These are phyloP conservation scores for Suillus plorans DNA, from an alignment of 768 basidiomycete genomes.

Conservation along the genomic window DNA sequence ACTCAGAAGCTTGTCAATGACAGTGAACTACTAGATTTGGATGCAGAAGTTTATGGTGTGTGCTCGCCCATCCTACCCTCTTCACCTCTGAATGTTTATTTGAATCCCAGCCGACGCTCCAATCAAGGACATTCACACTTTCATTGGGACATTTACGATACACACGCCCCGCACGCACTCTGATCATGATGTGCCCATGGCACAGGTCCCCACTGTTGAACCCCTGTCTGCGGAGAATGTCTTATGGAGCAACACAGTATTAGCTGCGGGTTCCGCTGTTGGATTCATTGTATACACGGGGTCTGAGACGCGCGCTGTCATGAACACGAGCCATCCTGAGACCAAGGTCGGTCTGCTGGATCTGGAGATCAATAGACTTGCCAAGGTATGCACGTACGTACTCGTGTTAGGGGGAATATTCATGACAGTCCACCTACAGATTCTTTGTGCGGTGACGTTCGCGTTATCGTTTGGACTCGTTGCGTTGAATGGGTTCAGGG, in stretches of 20 bases:
- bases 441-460: constrained; percentile 93
- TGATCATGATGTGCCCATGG: constrained; percentile 39
- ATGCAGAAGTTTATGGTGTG: constrained; percentile 90
- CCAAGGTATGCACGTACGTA: constrained; percentile 62
- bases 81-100: constrained; percentile 3
- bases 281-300: constrained; percentile 96
- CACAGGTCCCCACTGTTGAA: constrained; percentile 52
- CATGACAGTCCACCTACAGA: constrained; percentile 44
- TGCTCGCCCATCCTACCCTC: constrained; percentile 6
- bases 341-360: constrained; percentile 94
- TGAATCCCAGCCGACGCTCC: constrained; percentile 77
- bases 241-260: constrained; percentile 95
- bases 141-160: constrained; percentile 88
- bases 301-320: constrained; percentile 91
- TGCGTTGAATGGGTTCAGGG: constrained; percentile 93
- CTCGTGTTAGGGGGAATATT: background rate
- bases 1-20: constrained; percentile 73
- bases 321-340: constrained; percentile 97
- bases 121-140: constrained; percentile 94
- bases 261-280: constrained; percentile 91
- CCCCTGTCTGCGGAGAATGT: constrained; percentile 95
- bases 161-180: constrained; percentile 38
- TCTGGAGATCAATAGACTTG: constrained; percentile 90
- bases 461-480: constrained; percentile 88
- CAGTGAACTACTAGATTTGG: constrained; percentile 52